Evolutionary conservation across 1,284 basidiomycete species (phyloP).

Genomic region (Cutaneotrichosporon sp.): DNA sequence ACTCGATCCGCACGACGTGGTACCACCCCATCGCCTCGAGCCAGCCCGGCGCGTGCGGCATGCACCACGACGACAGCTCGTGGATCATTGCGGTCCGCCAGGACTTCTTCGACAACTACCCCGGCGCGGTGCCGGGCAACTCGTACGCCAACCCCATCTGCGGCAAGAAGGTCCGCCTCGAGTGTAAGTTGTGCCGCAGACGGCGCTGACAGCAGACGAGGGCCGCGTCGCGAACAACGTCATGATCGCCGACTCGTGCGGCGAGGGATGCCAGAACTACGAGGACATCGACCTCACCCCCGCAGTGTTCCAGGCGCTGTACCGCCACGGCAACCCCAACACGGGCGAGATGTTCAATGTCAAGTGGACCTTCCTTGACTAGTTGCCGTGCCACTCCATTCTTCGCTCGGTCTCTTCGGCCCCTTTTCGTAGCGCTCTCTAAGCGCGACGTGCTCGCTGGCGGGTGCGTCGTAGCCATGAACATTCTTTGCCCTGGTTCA

Average conservation of each 20-base stretch:
- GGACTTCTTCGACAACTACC: constrained; percentile 55
- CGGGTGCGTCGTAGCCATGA: no score
- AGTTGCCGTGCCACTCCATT: neutral
- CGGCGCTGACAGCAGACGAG: constrained; percentile 32
- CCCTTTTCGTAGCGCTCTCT: no score
- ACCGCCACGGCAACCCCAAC: neutral
- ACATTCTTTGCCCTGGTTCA: no score
- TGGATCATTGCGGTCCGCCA: constrained; percentile 55
- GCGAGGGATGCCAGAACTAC: neutral
- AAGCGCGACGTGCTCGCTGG: no score
- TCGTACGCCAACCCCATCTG: constrained; percentile 59
- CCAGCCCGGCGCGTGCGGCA: constrained; percentile 39
- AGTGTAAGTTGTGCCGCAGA: constrained; percentile 21
- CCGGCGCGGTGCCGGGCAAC: constrained; percentile 52
- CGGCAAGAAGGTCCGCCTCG: constrained; percentile 52
- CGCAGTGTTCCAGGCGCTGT: neutral
- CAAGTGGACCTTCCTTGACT: constrained; percentile 1
- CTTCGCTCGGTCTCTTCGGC: neutral
- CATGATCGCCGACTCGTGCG: constrained; percentile 56
- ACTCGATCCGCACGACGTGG: constrained; percentile 47
- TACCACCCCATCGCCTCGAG: constrained; percentile 38
- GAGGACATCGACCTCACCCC: neutral
- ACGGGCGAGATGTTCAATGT: neutral
- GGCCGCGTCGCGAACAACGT: constrained; percentile 54
- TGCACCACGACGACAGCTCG: constrained; percentile 20